These are phyloP conservation scores for Auriscalpium microsporum DNA, from an alignment of 768 basidiomycete genomes.

Conservation along the genomic window DNA sequence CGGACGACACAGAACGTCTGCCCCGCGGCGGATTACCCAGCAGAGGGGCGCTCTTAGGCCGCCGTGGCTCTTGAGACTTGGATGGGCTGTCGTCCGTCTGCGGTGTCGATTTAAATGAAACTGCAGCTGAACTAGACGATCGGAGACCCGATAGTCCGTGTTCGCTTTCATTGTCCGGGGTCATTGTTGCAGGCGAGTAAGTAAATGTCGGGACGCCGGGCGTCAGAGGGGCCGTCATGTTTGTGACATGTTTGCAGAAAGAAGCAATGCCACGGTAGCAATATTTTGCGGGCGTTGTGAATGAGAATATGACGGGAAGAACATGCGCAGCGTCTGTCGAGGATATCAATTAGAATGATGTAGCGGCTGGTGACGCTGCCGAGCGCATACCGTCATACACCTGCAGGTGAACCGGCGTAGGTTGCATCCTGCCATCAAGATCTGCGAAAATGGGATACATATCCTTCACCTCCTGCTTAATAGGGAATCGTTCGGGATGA, in stretches of 20 bases:
- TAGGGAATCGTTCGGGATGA: slow-evolving; percentile 59
- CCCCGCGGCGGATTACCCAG: neutral
- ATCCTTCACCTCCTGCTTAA: slow-evolving; percentile 34
- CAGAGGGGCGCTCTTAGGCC: neutral
- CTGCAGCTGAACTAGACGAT: neutral
- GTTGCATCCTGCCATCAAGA: slow-evolving; percentile 42
- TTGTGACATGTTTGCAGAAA: slow-evolving; percentile 61
- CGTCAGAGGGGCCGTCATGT: slow-evolving; percentile 22
- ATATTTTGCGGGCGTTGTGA: slow-evolving; percentile 71
- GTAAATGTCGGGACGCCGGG: slow-evolving; percentile 8
- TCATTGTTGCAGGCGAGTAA: slow-evolving; percentile 9
- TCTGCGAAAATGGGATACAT: slow-evolving; percentile 51
- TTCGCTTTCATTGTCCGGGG: neutral
- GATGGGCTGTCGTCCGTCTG: neutral
- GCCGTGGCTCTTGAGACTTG: neutral
- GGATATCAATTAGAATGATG: neutral
- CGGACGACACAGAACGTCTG: neutral
- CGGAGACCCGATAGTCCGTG: neutral
- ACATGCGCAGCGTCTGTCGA: slow-evolving; percentile 61
- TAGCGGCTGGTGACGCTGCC: slow-evolving; percentile 12
- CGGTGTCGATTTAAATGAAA: neutral
- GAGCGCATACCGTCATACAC: slow-evolving; percentile 68
- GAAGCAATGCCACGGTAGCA: slow-evolving; percentile 71
- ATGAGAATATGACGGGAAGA: slow-evolving; percentile 64
- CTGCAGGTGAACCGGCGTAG: slow-evolving; percentile 85